These are phyloP conservation scores for Diutina mesorugosa DNA, from an alignment of 1,139 yeast species.

Conservation along the genomic window DNA sequence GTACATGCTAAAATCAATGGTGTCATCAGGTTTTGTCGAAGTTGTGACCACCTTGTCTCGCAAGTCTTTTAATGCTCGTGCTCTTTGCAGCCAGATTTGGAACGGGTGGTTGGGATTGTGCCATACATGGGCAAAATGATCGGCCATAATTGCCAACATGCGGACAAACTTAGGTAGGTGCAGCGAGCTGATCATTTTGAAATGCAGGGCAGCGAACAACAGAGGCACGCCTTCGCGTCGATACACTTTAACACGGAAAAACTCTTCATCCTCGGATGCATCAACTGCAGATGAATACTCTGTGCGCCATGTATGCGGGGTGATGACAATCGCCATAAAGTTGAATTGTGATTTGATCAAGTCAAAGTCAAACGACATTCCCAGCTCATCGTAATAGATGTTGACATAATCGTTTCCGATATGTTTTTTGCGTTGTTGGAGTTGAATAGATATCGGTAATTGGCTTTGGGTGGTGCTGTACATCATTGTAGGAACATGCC, in stretches of 20 bases:
- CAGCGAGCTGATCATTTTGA: constrained; percentile 51
- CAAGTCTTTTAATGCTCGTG: neutral
- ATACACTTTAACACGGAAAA: constrained; percentile 49
- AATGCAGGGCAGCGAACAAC: constrained; percentile 62
- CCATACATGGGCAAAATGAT: constrained; percentile 69
- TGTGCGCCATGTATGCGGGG: constrained; percentile 38
- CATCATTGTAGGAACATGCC: constrained; percentile 78
- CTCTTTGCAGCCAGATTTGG: constrained; percentile 2
- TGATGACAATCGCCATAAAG: constrained; percentile 65
- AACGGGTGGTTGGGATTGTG: constrained; percentile 15
- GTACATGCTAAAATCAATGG: neutral
- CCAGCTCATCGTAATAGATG: constrained; percentile 67
- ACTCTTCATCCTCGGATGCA: constrained; percentile 8
- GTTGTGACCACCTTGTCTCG: neutral
- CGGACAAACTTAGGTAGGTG: constrained; percentile 54
- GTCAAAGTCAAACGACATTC: constrained; percentile 53
- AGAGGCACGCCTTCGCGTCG: constrained; percentile 66
- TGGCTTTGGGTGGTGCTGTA: constrained; percentile 15
- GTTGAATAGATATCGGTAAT: constrained; percentile 5
- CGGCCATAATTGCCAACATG: constrained; percentile 52
- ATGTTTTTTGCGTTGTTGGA: constrained; percentile 44
- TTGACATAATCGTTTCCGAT: constrained; percentile 81
- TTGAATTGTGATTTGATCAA: constrained; percentile 69
- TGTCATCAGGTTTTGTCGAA: neutral
- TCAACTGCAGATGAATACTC: neutral